Percentiles rank a stretch among this genome's conserved stretches.
phyloP scores from a whole-genome alignment of 2,329 filamentous ascomycete species.

The Ophiostoma tasmaniense region DNA sequence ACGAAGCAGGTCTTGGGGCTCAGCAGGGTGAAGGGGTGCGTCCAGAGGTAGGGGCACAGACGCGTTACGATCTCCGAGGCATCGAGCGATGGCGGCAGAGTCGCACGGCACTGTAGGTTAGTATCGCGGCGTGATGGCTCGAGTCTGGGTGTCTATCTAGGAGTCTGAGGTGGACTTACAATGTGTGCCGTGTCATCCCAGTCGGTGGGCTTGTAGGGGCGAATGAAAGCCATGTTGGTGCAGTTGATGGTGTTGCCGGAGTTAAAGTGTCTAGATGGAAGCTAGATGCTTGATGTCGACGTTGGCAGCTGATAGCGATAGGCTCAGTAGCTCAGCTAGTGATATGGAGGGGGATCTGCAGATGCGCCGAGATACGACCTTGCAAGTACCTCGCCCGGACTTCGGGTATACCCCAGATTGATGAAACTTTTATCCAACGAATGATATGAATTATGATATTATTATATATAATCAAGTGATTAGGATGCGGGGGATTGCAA shows the following conservation, averaged over 20 bases:
- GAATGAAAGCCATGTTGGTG: constrained; percentile 38
- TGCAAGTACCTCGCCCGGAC: no score
- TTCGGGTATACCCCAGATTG: no score
- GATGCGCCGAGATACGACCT: background rate
- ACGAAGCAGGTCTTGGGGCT: constrained; percentile 38
- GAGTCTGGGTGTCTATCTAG: no score
- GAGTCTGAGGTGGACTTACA: constrained; percentile 25
- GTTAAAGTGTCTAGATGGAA: background rate
- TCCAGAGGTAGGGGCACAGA: constrained; percentile 43
- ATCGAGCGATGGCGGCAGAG: constrained; percentile 37
- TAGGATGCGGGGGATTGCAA: no score
- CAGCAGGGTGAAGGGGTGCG: constrained; percentile 41
- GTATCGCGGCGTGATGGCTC: background rate
- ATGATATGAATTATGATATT: no score
- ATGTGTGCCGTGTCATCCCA: constrained; percentile 35
- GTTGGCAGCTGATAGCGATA: background rate
- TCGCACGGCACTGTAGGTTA: constrained; percentile 36
- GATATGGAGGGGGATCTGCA: background rate
- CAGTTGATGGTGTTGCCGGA: background rate
- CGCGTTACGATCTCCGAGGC: constrained; percentile 28
- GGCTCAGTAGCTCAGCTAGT: background rate
- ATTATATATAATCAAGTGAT: no score
- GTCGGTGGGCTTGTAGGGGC: constrained; percentile 32
- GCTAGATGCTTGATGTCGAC: background rate
- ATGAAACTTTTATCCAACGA: no score